Evolutionary conservation across 176 grass and related monocot genomes (phyloP).

Genomic region (Oryza meyeriana): DNA sequence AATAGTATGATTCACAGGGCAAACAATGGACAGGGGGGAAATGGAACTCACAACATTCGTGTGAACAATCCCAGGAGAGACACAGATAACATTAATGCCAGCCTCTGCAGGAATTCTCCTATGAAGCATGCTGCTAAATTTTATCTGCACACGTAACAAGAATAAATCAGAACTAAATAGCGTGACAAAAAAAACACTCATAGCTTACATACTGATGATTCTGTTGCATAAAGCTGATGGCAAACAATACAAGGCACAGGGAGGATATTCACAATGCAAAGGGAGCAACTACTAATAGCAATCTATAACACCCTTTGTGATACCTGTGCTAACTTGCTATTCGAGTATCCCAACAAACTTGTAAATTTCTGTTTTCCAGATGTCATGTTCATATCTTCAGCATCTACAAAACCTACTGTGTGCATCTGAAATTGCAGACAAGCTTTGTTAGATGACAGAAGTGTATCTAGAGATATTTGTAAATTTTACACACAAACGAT

Average conservation of each 20-base stretch:
- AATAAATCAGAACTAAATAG: conserved; percentile 14
- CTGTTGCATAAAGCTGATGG: not conserved
- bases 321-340: conserved; percentile 98
- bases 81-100: conserved; percentile 57
- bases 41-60: conserved; percentile 93
- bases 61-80: conserved; percentile 84
- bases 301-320: not conserved
- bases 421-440: conserved; percentile 74
- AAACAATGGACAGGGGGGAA: not conserved
- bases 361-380: conserved; percentile 70
- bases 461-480: not conserved
- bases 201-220: not conserved
- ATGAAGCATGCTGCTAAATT: conserved; percentile 97
- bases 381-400: conserved; percentile 88
- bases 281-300: not conserved
- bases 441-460: conserved; percentile 3
- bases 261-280: not conserved
- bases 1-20: not conserved
- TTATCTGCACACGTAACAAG: conserved; percentile 49
- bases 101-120: conserved; percentile 90
- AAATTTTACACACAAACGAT: not conserved
- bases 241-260: not conserved
- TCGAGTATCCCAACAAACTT: conserved; percentile 85
- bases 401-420: conserved; percentile 71
- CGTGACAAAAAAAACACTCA: conserved; percentile 22